Evolutionary conservation across 1,284 basidiomycete species (phyloP).

Genomic region (Heterobasidion occidentale): DNA sequence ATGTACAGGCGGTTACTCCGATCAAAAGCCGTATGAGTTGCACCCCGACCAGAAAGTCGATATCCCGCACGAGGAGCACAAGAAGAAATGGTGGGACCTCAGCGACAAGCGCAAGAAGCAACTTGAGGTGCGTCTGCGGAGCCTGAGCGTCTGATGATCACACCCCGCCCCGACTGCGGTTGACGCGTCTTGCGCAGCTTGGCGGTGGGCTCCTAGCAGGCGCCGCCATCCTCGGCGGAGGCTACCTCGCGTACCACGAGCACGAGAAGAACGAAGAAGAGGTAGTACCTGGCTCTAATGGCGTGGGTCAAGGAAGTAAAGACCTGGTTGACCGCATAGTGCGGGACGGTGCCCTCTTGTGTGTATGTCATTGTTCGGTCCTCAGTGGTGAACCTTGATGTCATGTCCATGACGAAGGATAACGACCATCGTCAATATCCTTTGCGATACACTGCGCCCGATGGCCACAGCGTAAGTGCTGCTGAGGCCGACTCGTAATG

Average conservation of each 20-base stretch:
- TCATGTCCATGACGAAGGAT: too few species aligned
- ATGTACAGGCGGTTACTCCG: conserved; percentile 2
- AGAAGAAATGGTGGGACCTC: conserved; percentile 52
- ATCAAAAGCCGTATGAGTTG: neutral
- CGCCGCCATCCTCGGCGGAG: conserved; percentile 40
- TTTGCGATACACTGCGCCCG: too few species aligned
- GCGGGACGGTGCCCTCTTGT: too few species aligned
- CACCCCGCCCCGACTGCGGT: neutral
- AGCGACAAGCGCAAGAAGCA: conserved; percentile 49
- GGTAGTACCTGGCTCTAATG: conserved; percentile 26
- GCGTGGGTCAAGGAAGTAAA: too few species aligned
- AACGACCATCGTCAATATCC: too few species aligned
- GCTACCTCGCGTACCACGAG: conserved; percentile 43
- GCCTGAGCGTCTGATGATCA: neutral
- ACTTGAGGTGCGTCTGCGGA: conserved; percentile 35
- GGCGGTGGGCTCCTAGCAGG: conserved; percentile 58
- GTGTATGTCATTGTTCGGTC: too few species aligned
- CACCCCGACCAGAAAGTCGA: neutral
- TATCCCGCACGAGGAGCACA: conserved; percentile 31
- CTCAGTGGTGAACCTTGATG: too few species aligned
- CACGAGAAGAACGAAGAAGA: conserved; percentile 53
- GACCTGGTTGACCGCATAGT: too few species aligned
- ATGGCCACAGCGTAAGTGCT: too few species aligned
- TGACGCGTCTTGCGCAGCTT: conserved; percentile 29
- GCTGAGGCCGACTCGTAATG: too few species aligned